A percentile compares a stretch with the other conserved stretches of the same genome.
Evolutionary conservation across 1,284 basidiomycete genomes (phyloP).

Genomic region (Austropuccinia psidii): DNA sequence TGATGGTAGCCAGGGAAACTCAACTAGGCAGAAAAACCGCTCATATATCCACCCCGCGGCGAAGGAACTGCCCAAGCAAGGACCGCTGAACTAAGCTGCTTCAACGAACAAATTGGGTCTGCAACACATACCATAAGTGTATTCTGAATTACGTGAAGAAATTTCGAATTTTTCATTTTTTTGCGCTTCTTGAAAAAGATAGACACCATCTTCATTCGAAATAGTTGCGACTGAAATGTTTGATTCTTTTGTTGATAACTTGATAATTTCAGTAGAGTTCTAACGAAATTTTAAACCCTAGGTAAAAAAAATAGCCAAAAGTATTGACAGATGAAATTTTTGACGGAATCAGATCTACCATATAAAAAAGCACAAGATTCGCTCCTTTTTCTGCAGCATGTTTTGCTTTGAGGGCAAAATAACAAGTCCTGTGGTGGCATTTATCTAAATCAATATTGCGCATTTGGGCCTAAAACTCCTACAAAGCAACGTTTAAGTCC

Average conservation of each 20-base stretch:
- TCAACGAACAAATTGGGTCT: too few species aligned
- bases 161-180: slow-evolving; percentile 7
- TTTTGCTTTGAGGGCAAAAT: slow-evolving; percentile 19
- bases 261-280: slow-evolving; percentile 12
- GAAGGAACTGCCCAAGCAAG: slow-evolving; percentile 21
- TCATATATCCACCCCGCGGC: slow-evolving; percentile 37
- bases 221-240: slow-evolving; percentile 12
- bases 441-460: neutral
- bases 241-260: neutral
- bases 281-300: neutral
- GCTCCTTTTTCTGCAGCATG: slow-evolving; percentile 27
- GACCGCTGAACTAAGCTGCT: too few species aligned
- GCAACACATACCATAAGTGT: too few species aligned
- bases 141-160: too few species aligned
- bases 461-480: neutral
- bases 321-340: too few species aligned
- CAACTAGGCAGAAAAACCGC: slow-evolving; percentile 34
- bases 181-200: slow-evolving; percentile 4
- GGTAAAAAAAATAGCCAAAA: too few species aligned
- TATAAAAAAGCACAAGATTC: slow-evolving; percentile 28
- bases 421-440: slow-evolving; percentile 12
- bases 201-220: neutral
- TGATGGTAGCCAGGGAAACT: neutral
- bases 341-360: too few species aligned
- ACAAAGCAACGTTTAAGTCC: too few species aligned